Evolutionary conservation across 1,284 basidiomycete species (phyloP).

Genomic region (Thecaphora thlaspeos): DNA sequence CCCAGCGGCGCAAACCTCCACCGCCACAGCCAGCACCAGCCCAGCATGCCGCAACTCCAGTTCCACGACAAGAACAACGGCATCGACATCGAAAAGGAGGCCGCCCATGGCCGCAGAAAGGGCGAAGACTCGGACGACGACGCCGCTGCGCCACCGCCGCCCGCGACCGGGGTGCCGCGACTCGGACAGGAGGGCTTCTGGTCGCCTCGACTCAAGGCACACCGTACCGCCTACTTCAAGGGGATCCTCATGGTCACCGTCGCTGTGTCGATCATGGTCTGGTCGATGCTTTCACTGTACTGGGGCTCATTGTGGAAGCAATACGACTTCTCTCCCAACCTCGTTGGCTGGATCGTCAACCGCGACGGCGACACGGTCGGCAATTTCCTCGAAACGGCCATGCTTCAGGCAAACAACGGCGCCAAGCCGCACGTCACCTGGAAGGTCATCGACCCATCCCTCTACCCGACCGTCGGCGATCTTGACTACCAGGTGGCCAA

Average conservation of each 20-base stretch:
- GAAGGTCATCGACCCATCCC: slow-evolving; percentile 19
- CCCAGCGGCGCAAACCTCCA: no score
- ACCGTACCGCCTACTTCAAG: slow-evolving; percentile 30
- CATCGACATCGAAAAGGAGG: no score
- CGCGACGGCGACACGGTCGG: slow-evolving; percentile 43
- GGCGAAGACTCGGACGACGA: no score
- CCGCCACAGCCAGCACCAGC: no score
- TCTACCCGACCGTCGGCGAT: slow-evolving; percentile 22
- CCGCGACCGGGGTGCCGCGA: no score
- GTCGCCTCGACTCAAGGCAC: slow-evolving; percentile 20
- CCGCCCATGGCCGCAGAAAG: no score
- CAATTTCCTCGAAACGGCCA: slow-evolving; percentile 16
- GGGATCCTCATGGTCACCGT: slow-evolving; percentile 36
- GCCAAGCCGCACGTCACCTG: slow-evolving; percentile 45
- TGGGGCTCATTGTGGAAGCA: slow-evolving; percentile 50
- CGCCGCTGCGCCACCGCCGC: no score
- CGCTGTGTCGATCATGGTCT: slow-evolving; percentile 29
- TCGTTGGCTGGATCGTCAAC: slow-evolving; percentile 46
- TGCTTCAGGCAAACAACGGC: slow-evolving; percentile 34
- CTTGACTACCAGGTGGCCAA: slow-evolving; percentile 39
- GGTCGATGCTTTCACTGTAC: slow-evolving; percentile 41
- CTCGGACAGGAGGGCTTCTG: slow-evolving; percentile 35
- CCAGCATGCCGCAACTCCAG: no score
- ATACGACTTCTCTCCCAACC: slow-evolving; percentile 29
- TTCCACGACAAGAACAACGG: no score